Conservation (phyloP, 2,329 filamentous ascomycete genomes). For the Penicillium concentricum region DNA sequence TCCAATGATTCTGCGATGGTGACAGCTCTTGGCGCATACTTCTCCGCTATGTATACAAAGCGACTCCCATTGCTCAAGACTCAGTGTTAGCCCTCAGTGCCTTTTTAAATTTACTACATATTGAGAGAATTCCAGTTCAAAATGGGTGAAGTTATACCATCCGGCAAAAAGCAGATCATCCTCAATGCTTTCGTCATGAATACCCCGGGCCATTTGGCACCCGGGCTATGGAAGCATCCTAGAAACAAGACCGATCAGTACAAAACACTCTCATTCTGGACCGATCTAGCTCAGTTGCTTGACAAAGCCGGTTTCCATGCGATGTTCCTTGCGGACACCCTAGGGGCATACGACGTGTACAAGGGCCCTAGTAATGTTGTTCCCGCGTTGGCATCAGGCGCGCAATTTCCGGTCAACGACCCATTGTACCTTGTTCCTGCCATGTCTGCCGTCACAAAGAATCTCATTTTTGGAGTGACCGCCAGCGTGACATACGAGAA, state of each 20-base stretch:
- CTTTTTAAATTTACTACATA: neutral
- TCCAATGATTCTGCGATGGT: neutral
- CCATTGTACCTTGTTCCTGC: slow-evolving; percentile 41
- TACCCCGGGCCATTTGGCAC: slow-evolving; percentile 41
- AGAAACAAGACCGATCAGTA: slow-evolving; percentile 34
- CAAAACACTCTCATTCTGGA: slow-evolving; percentile 44
- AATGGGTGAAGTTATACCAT: neutral
- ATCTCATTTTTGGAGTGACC: slow-evolving; percentile 50
- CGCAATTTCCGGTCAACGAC: slow-evolving; percentile 41
- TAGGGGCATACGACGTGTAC: slow-evolving; percentile 46
- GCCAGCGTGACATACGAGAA: slow-evolving; percentile 54
- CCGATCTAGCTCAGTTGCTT: slow-evolving; percentile 45
- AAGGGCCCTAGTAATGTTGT: slow-evolving; percentile 32
- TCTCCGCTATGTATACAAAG: neutral
- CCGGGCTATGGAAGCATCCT: slow-evolving; percentile 35
- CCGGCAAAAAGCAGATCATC: slow-evolving; percentile 34
- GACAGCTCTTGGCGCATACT: neutral
- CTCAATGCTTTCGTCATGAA: slow-evolving; percentile 48
- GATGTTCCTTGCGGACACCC: slow-evolving; percentile 49
- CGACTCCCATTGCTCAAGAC: too few species aligned
- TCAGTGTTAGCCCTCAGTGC: neutral
- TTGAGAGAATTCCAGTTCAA: neutral
- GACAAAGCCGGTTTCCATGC: slow-evolving; percentile 49
- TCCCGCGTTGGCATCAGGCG: slow-evolving; percentile 29
- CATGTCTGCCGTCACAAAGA: slow-evolving; percentile 46